Evolutionary conservation across 108 stramenopile genomes (phyloP), one percentile per base, ranked within the genome.

Genomic region (Fragilariopsis cylindrus): DNA sequence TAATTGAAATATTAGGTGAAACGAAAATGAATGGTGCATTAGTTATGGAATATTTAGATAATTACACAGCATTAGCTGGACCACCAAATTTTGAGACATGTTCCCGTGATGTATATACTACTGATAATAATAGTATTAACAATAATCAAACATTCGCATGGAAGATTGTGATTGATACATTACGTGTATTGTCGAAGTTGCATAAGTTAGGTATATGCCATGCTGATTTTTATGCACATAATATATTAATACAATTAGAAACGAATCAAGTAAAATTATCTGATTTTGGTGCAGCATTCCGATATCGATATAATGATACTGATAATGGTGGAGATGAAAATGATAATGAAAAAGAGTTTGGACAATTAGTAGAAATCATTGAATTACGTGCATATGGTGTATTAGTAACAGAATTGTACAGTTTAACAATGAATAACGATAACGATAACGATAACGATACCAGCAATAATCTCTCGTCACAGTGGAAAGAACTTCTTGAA

Each of bases 211-310:
- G 85, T 0, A 84, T 90, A 68, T 84, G 85, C 68, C 90, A 90
- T 69, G 87, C 86, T 9, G 90, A 90, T 69, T 86, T 90, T 80
- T 90, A 90, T 65, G 85, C 70, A 9, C 90, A 90, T 69, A 90
- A 90, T 49, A 86, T 90, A 65, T 71, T 90, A 67, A 63, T 90
- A 50, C 57, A n/a, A 1, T 30, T 57, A 12, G n/a, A 70, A 12
- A 9, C 48, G 13, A 57, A 60, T 19, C 54, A 69, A 3, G 81
- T 86, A 43, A 85, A 84, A 55, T 60, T 90, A 45, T 82, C 81
- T 48, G 90, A 90, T 73, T 87, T 86, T 76, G 90, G 90, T 9
- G 90, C 90, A 3, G 87, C 87, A 15, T 90, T 86, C 64, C 76
- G 42, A 46, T 63, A 63, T 63, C 62, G 42, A 63, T 60, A 21